These are phyloP conservation scores for Aspergillus coremiiformis DNA, from an alignment of 495 filamentous ascomycete species.

Conservation along the genomic window DNA sequence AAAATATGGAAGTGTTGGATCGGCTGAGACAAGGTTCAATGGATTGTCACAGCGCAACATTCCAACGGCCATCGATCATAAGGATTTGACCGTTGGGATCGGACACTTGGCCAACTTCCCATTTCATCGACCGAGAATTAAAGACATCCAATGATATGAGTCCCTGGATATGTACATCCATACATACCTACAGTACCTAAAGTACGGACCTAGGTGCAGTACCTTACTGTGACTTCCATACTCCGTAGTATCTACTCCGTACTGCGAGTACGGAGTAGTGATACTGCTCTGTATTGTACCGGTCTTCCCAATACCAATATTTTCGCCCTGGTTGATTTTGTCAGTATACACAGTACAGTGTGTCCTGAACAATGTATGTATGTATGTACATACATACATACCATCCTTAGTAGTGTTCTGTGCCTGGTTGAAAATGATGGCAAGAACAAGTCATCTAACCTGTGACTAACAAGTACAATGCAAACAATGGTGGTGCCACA, in stretches of 20 bases:
- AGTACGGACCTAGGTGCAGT: no score
- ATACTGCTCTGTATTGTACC: no score
- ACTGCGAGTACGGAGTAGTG: neutral
- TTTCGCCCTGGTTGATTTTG: neutral
- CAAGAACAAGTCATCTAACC: neutral
- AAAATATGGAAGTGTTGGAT: neutral
- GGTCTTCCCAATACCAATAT: neutral
- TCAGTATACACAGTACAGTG: no score
- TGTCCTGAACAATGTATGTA: neutral
- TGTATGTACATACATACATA: neutral
- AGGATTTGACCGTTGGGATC: neutral
- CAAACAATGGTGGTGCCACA: neutral
- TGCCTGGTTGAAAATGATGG: constrained; percentile 7
- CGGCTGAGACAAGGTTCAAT: neutral
- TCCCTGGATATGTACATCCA: no score
- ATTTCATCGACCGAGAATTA: constrained; percentile 1
- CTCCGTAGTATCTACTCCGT: no score
- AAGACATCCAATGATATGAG: neutral
- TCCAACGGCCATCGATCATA: neutral
- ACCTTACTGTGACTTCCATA: constrained; percentile 3
- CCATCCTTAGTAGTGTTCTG: constrained; percentile 4
- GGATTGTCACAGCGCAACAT: neutral
- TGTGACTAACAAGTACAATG: neutral
- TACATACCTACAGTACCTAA: no score
- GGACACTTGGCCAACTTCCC: constrained; percentile 14